Conservation (phyloP, 768 basidiomycete genomes). For the Pleurotus djamor region DNA sequence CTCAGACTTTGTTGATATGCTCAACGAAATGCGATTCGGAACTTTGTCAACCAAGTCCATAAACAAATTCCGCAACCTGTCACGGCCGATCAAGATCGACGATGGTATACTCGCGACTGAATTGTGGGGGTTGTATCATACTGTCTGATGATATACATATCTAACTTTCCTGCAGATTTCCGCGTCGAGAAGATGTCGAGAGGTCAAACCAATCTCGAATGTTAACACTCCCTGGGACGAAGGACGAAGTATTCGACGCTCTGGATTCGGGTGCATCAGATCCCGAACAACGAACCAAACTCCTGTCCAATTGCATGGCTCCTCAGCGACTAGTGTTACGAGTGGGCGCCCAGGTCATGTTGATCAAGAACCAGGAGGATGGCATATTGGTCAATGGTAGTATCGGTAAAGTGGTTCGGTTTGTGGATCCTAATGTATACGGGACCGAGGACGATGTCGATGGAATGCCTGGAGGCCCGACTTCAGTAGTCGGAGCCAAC, state of each 20-base stretch:
- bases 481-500: constrained; percentile 24
- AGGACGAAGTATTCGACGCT: constrained; percentile 52
- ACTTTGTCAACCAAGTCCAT: constrained; percentile 63
- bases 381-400: constrained; percentile 92
- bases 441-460: constrained; percentile 38
- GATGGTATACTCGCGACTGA: constrained; percentile 91
- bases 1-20: constrained; percentile 89
- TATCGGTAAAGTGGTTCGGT: constrained; percentile 82
- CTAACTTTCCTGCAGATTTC: constrained; percentile 57
- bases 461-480: constrained; percentile 25
- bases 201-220: constrained; percentile 76
- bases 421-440: constrained; percentile 53
- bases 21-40: constrained; percentile 98
- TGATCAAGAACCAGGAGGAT: constrained; percentile 86
- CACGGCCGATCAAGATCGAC: constrained; percentile 66
- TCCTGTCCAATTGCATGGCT: constrained; percentile 92
- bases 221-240: constrained; percentile 43
- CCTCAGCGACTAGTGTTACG: constrained; percentile 68
- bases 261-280: constrained; percentile 66
- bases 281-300: constrained; percentile 60
- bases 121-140: constrained; percentile 48
- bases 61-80: constrained; percentile 64
- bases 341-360: constrained; percentile 87
- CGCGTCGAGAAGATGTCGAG: constrained; percentile 90
- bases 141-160: background rate